Evolutionary conservation across 331 rosid genomes (phyloP), one percentile per base, ranked within the genome.

Genomic region (Malus hybrid): DNA sequence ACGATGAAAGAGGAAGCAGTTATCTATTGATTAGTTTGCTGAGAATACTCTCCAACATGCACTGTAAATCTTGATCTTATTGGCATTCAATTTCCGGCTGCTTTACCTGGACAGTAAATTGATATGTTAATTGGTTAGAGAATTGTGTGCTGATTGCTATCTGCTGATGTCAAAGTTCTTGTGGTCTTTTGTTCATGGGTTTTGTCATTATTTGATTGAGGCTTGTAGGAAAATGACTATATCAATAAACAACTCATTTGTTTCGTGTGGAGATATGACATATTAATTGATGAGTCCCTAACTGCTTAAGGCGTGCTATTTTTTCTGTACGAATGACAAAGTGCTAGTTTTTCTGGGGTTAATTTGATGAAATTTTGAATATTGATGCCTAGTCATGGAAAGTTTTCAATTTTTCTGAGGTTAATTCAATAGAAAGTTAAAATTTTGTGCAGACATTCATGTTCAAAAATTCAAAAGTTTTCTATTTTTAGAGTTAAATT

Each of bases 11-110:
- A 79, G 83, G 87, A 70, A 87, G 94, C 82, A 83, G 82, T 76
- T 91, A 89, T 83, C 83, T 91, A 27, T 80, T 89, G 57, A 75
- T 81, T 78, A 87, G 88, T 82, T 80, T 91, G 69, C 78, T 87
- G 61, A 85, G 88, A 78, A 86, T 89, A 83, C 90, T 91, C 72
- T 85, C 93, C 61, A 87, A 86, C 68, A 72, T 89, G 74, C 94
- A 91, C 72, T 76, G 97, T 91, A 86, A 87, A 88, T 89, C 19
- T 52, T 65, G 74, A 42, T 22, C 28, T 31, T 64, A n/a, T 55
- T 28, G 34, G 10, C 63, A 68, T 80, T 39, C 20, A 71, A 50
- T 73, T 54, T 16, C 20, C 50, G 77, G 73, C 76, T 33, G 66
- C 24, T n/a, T 56, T 34, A 33, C 22, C 13, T 44, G 3, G 64